phyloP scores from a whole-genome alignment of 371 early-diverging fungal genomes.

The Apophysomyces trapeziformis region DNA sequence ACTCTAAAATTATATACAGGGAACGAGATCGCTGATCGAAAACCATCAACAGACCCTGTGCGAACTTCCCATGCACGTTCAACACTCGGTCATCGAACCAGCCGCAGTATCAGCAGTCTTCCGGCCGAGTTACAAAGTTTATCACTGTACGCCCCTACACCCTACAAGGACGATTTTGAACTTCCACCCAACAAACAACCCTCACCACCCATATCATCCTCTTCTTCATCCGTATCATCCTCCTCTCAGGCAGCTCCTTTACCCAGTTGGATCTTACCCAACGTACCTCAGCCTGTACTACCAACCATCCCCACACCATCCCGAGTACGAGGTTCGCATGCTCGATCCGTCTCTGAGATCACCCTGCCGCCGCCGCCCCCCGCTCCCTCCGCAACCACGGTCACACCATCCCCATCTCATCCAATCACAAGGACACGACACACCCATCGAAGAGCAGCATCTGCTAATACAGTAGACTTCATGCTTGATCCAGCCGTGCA shows the following conservation, averaged over 20 bases:
- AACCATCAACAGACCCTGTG: background rate
- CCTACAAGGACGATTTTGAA: slow-evolving; percentile 1
- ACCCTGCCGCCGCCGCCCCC: background rate
- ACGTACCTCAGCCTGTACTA: slow-evolving; percentile 1
- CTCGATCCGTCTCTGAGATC: background rate
- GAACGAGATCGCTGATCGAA: background rate
- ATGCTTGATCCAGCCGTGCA: slow-evolving; percentile 29
- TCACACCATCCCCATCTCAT: slow-evolving; percentile 7
- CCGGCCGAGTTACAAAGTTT: slow-evolving; percentile 18
- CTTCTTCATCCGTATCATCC: too few relatives aligned
- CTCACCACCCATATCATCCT: background rate
- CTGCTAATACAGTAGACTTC: slow-evolving; percentile 44
- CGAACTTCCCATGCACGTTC: slow-evolving; percentile 1
- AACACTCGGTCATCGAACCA: slow-evolving; percentile 10
- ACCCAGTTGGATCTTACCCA: slow-evolving; percentile 16
- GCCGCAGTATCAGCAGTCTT: slow-evolving; percentile 18
- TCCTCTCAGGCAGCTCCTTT: background rate
- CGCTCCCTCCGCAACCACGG: slow-evolving; percentile 5
- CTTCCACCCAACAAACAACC: slow-evolving; percentile 8
- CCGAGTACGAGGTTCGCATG: background rate
- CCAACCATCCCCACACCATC: background rate
- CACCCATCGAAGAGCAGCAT: slow-evolving; percentile 45
- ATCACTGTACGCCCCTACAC: background rate
- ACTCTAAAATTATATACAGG: background rate
- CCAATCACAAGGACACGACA: background rate